These are phyloP conservation scores for Ogataea salicorniae DNA, from an alignment of 805 yeast species.

Conservation along the genomic window DNA sequence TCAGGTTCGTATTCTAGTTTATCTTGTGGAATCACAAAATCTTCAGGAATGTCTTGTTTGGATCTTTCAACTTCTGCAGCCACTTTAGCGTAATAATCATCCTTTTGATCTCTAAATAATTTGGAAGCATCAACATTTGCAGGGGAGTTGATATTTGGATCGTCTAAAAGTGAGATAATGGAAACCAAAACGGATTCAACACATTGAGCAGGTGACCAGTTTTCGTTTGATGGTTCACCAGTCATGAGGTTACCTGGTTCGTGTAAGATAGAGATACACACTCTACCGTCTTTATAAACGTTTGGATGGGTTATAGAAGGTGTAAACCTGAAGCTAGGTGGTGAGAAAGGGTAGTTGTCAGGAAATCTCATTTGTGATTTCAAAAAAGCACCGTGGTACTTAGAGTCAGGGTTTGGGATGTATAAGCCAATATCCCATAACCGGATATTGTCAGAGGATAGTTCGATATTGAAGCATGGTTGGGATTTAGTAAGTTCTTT, in stretches of 20 bases:
- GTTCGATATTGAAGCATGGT: slow-evolving; percentile 31
- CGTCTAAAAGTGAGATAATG: slow-evolving; percentile 84
- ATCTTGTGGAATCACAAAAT: slow-evolving; percentile 67
- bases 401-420: slow-evolving; percentile 84
- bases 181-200: slow-evolving; percentile 88
- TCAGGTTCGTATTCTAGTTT: slow-evolving; percentile 37
- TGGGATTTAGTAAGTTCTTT: slow-evolving; percentile 28
- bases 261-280: slow-evolving; percentile 90
- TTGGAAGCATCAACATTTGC: slow-evolving; percentile 97
- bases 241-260: slow-evolving; percentile 86
- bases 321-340: slow-evolving; percentile 88
- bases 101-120: slow-evolving; percentile 78
- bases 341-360: slow-evolving; percentile 82
- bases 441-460: slow-evolving; percentile 52
- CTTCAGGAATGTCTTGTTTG: slow-evolving; percentile 80
- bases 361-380: slow-evolving; percentile 95
- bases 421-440: slow-evolving; percentile 85
- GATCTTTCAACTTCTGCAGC: slow-evolving; percentile 79
- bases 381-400: slow-evolving; percentile 91
- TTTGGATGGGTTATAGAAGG: slow-evolving; percentile 95
- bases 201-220: slow-evolving; percentile 92
- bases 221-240: slow-evolving; percentile 89
- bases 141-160: slow-evolving; percentile 89
- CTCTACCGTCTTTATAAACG: slow-evolving; percentile 87
- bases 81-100: slow-evolving; percentile 69